phyloP scores from a whole-genome alignment of 768 basidiomycete genomes.

The Leccinum variicolor region DNA sequence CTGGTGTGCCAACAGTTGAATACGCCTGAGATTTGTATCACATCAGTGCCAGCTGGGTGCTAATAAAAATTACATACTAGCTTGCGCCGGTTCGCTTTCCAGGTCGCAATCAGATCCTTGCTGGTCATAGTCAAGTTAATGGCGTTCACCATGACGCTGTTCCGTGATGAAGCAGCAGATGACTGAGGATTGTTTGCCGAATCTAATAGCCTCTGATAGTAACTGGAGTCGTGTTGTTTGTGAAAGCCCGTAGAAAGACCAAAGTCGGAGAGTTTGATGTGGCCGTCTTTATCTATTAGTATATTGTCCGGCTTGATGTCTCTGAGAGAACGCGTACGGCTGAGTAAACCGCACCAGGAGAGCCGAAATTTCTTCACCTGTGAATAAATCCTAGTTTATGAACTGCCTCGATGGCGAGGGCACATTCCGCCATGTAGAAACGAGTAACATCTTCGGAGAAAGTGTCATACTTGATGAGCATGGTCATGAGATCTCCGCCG shows the following conservation, averaged over 20 bases:
- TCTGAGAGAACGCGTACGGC: conserved; percentile 37
- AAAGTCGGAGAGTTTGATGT: conserved; percentile 98
- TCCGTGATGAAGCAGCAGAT: conserved; percentile 54
- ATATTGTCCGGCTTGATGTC: conserved; percentile 99
- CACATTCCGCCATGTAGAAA: conserved; percentile 99
- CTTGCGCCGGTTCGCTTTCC: conserved; percentile 98
- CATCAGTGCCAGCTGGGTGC: background rate
- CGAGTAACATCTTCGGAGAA: conserved; percentile 97
- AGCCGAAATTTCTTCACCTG: conserved; percentile 48
- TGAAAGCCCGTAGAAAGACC: conserved; percentile 99
- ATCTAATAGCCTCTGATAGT: conserved; percentile 88
- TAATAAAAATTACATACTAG: conserved; percentile 51
- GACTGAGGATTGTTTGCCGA: conserved; percentile 46
- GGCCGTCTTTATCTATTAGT: conserved; percentile 86
- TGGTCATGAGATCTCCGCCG: conserved; percentile 98
- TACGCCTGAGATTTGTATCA: conserved; percentile 61
- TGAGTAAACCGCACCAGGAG: background rate
- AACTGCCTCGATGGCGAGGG: conserved; percentile 95
- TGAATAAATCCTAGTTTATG: conserved; percentile 98
- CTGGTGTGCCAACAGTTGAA: conserved; percentile 96
- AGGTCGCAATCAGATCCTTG: conserved; percentile 93
- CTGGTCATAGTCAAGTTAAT: conserved; percentile 95
- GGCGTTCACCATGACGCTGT: conserved; percentile 96
- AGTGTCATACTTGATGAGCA: conserved; percentile 99
- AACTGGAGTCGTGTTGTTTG: conserved; percentile 94